phyloP scores from a whole-genome alignment of 176 grass and related monocot species.

The Phoenix roebelenii region DNA sequence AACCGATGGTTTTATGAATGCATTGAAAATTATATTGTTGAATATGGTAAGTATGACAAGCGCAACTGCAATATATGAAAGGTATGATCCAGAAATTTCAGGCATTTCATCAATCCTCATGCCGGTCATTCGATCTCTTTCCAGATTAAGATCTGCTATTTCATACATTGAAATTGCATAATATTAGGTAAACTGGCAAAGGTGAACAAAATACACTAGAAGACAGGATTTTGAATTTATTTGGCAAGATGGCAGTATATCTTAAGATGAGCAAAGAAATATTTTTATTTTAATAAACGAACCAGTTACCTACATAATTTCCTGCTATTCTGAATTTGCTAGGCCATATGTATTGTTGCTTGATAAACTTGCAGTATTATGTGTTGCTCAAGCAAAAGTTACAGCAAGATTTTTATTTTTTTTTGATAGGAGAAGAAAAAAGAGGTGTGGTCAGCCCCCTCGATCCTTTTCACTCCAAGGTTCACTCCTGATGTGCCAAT shows the following conservation, averaged over 20 bases:
- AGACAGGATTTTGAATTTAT: not conserved
- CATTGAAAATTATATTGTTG: slow-evolving; percentile 69
- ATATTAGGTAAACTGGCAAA: not conserved
- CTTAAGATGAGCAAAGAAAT: not conserved
- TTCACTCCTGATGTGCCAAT: too few relatives aligned
- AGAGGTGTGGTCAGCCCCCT: too few relatives aligned
- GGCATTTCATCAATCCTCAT: slow-evolving; percentile 43
- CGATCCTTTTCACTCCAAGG: too few relatives aligned
- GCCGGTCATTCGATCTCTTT: slow-evolving; percentile 55
- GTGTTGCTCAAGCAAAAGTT: too few relatives aligned
- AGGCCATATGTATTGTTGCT: too few relatives aligned
- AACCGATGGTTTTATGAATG: slow-evolving; percentile 63
- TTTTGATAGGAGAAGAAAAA: too few relatives aligned
- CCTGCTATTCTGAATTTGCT: too few relatives aligned
- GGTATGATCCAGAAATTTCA: slow-evolving; percentile 50
- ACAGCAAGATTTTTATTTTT: too few relatives aligned
- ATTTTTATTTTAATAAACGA: too few relatives aligned
- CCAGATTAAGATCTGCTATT: slow-evolving; percentile 52
- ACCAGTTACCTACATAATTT: too few relatives aligned
- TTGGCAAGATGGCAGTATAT: not conserved
- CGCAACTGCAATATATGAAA: slow-evolving; percentile 43
- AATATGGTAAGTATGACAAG: slow-evolving; percentile 70
- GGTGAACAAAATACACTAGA: not conserved
- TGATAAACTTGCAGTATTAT: too few relatives aligned
- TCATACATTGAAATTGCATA: slow-evolving; percentile 6